Base-by-base conservation (phyloP, 2,329 filamentous ascomycete genomes). In the Pseudogymnoascus sp. region DNA sequence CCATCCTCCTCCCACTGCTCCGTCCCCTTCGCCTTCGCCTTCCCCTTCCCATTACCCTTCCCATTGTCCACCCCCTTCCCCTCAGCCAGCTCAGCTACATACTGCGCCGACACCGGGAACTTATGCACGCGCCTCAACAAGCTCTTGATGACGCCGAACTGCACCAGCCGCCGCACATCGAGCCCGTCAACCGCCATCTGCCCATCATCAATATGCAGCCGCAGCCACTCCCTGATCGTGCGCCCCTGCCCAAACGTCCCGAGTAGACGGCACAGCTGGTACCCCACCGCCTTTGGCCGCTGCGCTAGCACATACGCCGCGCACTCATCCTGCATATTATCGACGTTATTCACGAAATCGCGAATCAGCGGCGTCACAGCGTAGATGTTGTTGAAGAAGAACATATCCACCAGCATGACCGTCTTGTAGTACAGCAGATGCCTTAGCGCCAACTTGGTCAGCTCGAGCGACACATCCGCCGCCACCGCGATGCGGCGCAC, bases 61-160 rank as follows among this genome's bases (percentile, higher is more conserved):
- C 41, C 25, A n/a, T 62, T 28, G 31, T 31, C 61, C 34, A 34
- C 60, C 36, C 54, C 79, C 71, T 82, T 78, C 1, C 83, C 84
- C 41, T 82, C 81, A 1, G 83, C 85, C 63, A 86, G 73, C 2
- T 78, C 77, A 6, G 82, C 79, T 19, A 88, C 76, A 69, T 86
- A 85, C 73, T 85, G 82, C 71, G 85, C 85, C 3, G 83, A 86
- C 1, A 96, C 85, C 25, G 92, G 90, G 73, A 96, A 96, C 75
- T 95, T 96, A 78, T 98, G 92, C 43, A 97, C 88, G 37, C 95
- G 86, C 76, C 97, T 97, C 23, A 99, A 78, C 69, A 96, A 90
- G 14, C 93, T 93, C 77, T 98, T 98, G 75, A 98, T 96, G 65
- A 97, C 84, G 64, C 93, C 95, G 72, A 98, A 99, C 65, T 96